Evolutionary conservation across 768 basidiomycete species (phyloP), one percentile per base, ranked within the genome.

Genomic region (Leccinum olivaceopallidum): DNA sequence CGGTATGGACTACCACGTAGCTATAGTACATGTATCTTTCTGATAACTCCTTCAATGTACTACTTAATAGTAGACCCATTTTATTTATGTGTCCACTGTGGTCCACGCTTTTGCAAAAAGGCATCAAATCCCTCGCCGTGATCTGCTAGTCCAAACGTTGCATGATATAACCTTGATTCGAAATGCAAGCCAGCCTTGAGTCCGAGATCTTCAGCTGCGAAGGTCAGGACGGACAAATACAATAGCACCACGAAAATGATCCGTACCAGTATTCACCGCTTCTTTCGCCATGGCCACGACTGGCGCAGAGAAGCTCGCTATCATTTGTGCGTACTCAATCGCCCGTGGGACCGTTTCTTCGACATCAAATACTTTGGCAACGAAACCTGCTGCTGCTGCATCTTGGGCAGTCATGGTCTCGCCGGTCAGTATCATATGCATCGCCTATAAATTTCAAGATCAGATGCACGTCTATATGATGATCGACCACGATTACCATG

Each of bases 361-460:
- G 26, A 71, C 71, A 2, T 69, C 69, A 1, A 81, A 77, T 39
- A 84, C 73, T 53, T 80, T 73, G 44, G 75, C 75, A 26, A 83
- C 78, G n/a, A 85, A 68, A 2, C 84, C 84, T 55, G 78, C 79
- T 4, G 70, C 69, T 32, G 73, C 76, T 0, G 83, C 84, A 54
- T 82, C 78, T 30, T 74, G 67, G 0, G 82, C 83, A 14, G 74
- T 69, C 14, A 85, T 73, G 65, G 68, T 78, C 48, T 78, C 73
- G 2, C 83, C 82, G 0, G 84, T 83, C 30, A 84, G 65, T 58
- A 83, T 79, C 72, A 85, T 76, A 63, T 85, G 83, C 82, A 85
- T 85, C 6, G 84, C 83, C 67, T 81, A 55, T 52, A 4, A 51
- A 52, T 6, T 14, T 2, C 3, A 7, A 10, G 5, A 28, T 65